Percentiles rank a stretch among this genome's conserved stretches.
These are phyloP conservation scores for Wickerhamomyces subpelliculosus DNA, from an alignment of 805 yeast species.

Conservation along the genomic window DNA sequence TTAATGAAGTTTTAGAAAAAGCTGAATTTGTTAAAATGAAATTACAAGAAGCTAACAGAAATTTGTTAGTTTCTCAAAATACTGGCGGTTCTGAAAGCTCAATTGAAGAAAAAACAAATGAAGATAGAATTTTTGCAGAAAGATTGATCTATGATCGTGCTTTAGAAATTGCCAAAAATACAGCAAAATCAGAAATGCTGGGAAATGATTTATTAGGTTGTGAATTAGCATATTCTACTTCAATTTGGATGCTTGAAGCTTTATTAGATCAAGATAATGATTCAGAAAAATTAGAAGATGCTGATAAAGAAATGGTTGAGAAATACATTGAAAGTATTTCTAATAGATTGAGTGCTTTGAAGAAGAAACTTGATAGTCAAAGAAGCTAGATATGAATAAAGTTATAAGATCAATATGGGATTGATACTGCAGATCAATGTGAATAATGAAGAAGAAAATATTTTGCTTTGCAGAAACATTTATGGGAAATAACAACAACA, in stretches of 20 bases:
- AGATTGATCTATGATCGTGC: conserved; percentile 89
- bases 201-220: conserved; percentile 65
- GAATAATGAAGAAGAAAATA: too few relatives aligned
- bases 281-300: conserved; percentile 48
- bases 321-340: conserved; percentile 80
- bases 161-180: conserved; percentile 82
- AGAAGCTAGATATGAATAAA: too few relatives aligned
- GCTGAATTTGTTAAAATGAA: conserved; percentile 72
- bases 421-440: too few relatives aligned
- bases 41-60: conserved; percentile 42
- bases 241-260: conserved; percentile 94
- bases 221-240: conserved; percentile 83
- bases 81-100: too few relatives aligned
- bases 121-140: conserved; percentile 54
- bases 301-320: conserved; percentile 70
- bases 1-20: conserved; percentile 82
- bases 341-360: conserved; percentile 64
- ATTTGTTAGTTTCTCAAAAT: conserved; percentile 7
- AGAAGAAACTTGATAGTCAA: conserved; percentile 40
- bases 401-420: too few relatives aligned
- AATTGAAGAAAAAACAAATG: conserved; percentile 3
- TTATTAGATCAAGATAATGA: conserved; percentile 47
- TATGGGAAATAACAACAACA: too few relatives aligned
- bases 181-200: conserved; percentile 81
- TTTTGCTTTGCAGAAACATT: too few relatives aligned